Evolutionary conservation across 495 filamentous ascomycete species (phyloP), one percentile per base, ranked within the genome.

Genomic region (Aspergillus saccharolyticus): DNA sequence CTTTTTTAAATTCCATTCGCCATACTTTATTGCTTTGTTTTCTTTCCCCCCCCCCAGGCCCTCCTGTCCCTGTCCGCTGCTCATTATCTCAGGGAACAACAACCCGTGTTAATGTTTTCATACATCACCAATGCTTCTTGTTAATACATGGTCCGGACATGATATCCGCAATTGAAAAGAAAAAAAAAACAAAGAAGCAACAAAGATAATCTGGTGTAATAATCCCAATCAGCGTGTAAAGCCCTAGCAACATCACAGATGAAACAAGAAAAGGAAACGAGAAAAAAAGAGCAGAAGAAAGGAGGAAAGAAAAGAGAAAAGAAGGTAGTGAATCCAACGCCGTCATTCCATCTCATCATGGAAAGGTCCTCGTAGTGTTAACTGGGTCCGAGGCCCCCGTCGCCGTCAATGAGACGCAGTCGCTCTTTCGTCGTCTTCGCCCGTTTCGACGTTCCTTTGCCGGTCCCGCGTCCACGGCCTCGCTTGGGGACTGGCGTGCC

Each of bases 361-460:
- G 42, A 56, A 66, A 3, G 63, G 53, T 57, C 25, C 49, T 64
- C 53, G 28, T 50, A 28, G 21, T 47, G 58, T 67, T 47, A 72
- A 56, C 58, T 62, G 51, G 56, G 42, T 20, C 59, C 62, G 45
- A 77, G 65, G 16, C 74, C 80, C n/a, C 78, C 78, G 49, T 88
- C 81, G 20, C 89, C 91, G 67, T 96, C 91, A 17, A 91, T 90
- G 63, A 96, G 86, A 25, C 89, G 88, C 48, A 96, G 81, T 60
- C 90, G 80, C 73, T 96, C 89, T 71, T 95, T 93, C 3, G 87
- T 85, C 42, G 90, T 95, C 76, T 96, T 96, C 12, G 91, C 91
- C 68, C 93, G 90, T 79, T 97, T 93, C 44, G 83, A 79, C 14
- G 75, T 71, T 42, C 80, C 82, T 60, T 82, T 82, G 30, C 66